phyloP scores from a whole-genome alignment of 805 yeast species.

The Kuraishia molischiana region DNA sequence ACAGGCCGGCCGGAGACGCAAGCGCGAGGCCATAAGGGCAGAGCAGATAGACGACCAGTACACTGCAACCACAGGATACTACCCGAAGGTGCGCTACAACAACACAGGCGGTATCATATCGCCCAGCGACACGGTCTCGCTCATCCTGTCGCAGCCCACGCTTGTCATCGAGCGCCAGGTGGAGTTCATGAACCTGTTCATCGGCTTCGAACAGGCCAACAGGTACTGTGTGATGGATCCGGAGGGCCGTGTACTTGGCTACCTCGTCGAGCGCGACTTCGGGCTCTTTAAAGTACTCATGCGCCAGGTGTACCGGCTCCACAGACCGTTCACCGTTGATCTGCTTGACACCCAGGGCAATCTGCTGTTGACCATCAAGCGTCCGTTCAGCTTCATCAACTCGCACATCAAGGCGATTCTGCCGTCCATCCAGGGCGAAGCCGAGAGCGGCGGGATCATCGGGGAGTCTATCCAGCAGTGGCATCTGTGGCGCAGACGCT shows the following conservation, averaged over 20 bases:
- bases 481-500: constrained; percentile 90
- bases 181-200: constrained; percentile 76
- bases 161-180: constrained; percentile 80
- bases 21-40: neutral
- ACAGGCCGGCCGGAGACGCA: neutral
- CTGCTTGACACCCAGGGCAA: constrained; percentile 58
- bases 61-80: neutral
- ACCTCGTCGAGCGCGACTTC: constrained; percentile 71
- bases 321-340: constrained; percentile 77
- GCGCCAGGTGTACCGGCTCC: constrained; percentile 76
- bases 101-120: constrained; percentile 36
- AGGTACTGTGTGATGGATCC: constrained; percentile 65
- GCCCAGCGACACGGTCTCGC: constrained; percentile 47
- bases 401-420: constrained; percentile 71
- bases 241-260: constrained; percentile 67
- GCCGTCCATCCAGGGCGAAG: constrained; percentile 36
- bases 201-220: constrained; percentile 92
- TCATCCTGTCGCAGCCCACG: constrained; percentile 68
- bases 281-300: constrained; percentile 61
- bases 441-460: constrained; percentile 37
- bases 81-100: neutral
- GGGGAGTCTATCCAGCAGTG: constrained; percentile 91
- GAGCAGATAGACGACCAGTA: neutral
- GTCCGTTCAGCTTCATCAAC: constrained; percentile 85
- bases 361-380: constrained; percentile 49